Base-by-base conservation (phyloP, 2,329 filamentous ascomycete genomes). In the Neofusicoccum sp. region DNA sequence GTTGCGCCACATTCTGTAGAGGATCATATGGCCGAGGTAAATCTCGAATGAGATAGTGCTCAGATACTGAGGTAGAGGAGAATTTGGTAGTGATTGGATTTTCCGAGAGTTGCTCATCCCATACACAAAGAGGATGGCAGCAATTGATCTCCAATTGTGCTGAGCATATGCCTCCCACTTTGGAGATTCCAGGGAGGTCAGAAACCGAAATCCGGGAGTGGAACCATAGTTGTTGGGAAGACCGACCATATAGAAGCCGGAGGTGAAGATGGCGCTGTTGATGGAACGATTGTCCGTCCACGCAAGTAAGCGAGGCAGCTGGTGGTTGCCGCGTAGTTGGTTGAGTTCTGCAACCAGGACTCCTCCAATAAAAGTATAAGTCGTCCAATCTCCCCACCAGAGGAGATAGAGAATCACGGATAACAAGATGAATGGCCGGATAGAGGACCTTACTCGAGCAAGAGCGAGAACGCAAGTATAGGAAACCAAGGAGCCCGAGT, bases 141-240 rank as follows among this genome's bases (percentile, higher is more conserved):
- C 83, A 33, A 78, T 68, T 48, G 78, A 78, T 65, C 86, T 82
- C 79, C 81, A 86, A 72, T 82, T 86, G 30, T 82, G 80, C 70
- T 82, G 82, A 60, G 76, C 74, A 20, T 20, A 20, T 20, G 20
- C 20, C 20, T 20, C 20, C 20, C 20, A 20, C 20, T 20, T 20
- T 20, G 20, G 20, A 20, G 20, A 20, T 20, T 20, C 20, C 20
- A 20, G 20, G 20, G 20, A 20, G 20, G 20, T 20, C 20, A 20
- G 20, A 20, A 20, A 20, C 20, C 20, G 20, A 20, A 20, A 20
- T 20, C 20, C 20, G 20, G 20, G 20, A 20, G 20, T 20, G 20
- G 20, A 20, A 20, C 20, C 20, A 20, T 20, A 20, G 20, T 20
- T 20, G 20, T 20, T 20, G 20, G 20, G 20, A 20, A 20, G 20